Evolutionary conservation across 225 moss, liverwort and hornwort genomes (phyloP).

Genomic region (Thuidium tamariscinum): DNA sequence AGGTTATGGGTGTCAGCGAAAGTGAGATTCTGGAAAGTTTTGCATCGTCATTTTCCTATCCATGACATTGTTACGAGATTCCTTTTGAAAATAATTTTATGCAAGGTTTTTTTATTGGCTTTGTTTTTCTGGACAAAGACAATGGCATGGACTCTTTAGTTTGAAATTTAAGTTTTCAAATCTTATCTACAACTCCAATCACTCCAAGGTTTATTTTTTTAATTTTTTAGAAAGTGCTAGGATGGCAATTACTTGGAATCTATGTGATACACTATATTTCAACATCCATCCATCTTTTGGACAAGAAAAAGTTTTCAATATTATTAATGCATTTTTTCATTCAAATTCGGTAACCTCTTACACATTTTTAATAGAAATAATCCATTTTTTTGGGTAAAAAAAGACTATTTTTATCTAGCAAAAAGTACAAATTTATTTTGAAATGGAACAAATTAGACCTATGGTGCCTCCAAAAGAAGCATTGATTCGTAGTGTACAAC

Average conservation of each 20-base stretch:
- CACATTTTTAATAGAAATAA: background rate
- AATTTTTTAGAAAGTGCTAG: accelerated
- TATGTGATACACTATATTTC: background rate
- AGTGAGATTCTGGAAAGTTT: background rate
- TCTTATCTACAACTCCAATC: background rate
- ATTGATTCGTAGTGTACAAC: accelerated
- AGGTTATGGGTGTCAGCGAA: too few species aligned
- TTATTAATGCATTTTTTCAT: background rate
- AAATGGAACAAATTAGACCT: accelerated
- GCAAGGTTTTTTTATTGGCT: background rate
- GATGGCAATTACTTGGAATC: accelerated
- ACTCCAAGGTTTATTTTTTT: accelerated
- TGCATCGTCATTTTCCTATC: background rate
- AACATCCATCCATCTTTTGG: background rate
- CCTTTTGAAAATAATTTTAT: background rate
- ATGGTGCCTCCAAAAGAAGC: accelerated
- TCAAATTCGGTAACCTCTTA: background rate
- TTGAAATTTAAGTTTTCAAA: background rate
- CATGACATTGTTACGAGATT: background rate
- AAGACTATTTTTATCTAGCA: accelerated
- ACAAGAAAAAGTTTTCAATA: accelerated
- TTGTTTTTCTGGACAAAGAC: too few species aligned
- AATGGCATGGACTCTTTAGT: accelerated
- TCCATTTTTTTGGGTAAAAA: accelerated
- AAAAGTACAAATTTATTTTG: background rate